phyloP scores from a whole-genome alignment of 2,329 filamentous ascomycete genomes.

The Ophiocordyceps camponoti-rufipedis region DNA sequence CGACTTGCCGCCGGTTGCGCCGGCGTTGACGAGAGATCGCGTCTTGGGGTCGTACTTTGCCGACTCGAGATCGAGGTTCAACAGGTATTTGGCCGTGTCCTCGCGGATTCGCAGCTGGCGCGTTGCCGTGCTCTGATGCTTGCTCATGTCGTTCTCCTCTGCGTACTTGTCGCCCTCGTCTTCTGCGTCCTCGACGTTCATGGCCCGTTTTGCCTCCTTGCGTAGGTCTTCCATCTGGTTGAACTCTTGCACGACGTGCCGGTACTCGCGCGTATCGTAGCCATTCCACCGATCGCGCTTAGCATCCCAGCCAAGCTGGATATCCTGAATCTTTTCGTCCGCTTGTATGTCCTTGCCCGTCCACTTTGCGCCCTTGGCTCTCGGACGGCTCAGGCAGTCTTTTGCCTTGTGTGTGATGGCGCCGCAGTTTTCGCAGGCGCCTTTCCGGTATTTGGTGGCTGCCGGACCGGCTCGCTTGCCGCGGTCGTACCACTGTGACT shows the following conservation, averaged over 20 bases:
- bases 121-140: slow-evolving; percentile 79
- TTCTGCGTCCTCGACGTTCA: slow-evolving; percentile 25
- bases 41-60: slow-evolving; percentile 98
- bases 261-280: slow-evolving; percentile 81
- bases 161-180: slow-evolving; percentile 62
- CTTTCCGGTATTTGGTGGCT: slow-evolving; percentile 93
- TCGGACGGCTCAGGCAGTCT: slow-evolving; percentile 76
- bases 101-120: slow-evolving; percentile 82
- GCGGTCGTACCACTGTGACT: slow-evolving; percentile 83
- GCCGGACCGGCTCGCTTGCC: slow-evolving; percentile 70
- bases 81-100: slow-evolving; percentile 90
- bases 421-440: slow-evolving; percentile 96
- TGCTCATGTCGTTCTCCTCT: slow-evolving; percentile 91
- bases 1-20: slow-evolving; percentile 62
- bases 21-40: slow-evolving; percentile 71
- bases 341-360: slow-evolving; percentile 87
- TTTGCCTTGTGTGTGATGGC: slow-evolving; percentile 93
- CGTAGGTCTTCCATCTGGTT: slow-evolving; percentile 66
- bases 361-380: slow-evolving; percentile 80
- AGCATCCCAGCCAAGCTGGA: slow-evolving; percentile 85
- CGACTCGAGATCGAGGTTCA: slow-evolving; percentile 89
- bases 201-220: slow-evolving; percentile 28
- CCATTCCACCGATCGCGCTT: slow-evolving; percentile 97
- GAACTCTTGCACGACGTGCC: slow-evolving; percentile 73
- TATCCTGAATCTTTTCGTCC: slow-evolving; percentile 72